A percentile compares a stretch with the other conserved stretches of the same genome.
Evolutionary conservation across 495 filamentous ascomycete species (phyloP).

Genomic region (Penicilliopsis zonata): DNA sequence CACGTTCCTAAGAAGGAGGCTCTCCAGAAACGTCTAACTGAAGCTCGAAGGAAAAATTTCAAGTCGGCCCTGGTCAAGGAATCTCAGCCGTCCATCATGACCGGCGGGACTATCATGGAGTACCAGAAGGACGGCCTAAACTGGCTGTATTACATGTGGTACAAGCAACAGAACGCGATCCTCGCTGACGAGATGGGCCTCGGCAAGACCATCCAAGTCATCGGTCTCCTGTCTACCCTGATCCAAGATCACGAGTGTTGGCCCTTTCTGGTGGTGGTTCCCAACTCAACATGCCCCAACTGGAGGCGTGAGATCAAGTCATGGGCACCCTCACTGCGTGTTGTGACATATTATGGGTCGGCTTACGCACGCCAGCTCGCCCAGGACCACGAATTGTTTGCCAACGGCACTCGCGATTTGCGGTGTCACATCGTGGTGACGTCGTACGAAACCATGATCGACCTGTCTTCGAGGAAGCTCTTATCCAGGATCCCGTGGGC

Average conservation of each 20-base stretch:
- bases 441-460: slow-evolving; percentile 78
- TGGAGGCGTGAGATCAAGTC: slow-evolving; percentile 95
- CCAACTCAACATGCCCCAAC: slow-evolving; percentile 89
- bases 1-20: slow-evolving; percentile 35
- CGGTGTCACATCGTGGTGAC: slow-evolving; percentile 88
- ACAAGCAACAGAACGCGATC: slow-evolving; percentile 71
- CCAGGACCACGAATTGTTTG: slow-evolving; percentile 73
- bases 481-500: slow-evolving; percentile 68
- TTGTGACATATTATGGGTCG: slow-evolving; percentile 84
- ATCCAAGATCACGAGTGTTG: slow-evolving; percentile 69
- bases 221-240: slow-evolving; percentile 69
- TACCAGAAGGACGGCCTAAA: slow-evolving; percentile 94
- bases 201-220: slow-evolving; percentile 94
- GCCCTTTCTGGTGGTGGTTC: slow-evolving; percentile 88
- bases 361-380: slow-evolving; percentile 56
- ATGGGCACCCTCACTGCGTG: slow-evolving; percentile 78
- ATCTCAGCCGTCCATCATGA: slow-evolving; percentile 60
- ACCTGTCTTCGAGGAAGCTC: slow-evolving; percentile 47
- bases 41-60: slow-evolving; percentile 54
- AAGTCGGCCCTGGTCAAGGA: slow-evolving; percentile 49
- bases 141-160: slow-evolving; percentile 93
- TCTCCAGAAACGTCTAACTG: slow-evolving; percentile 48
- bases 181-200: slow-evolving; percentile 98
- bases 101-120: slow-evolving; percentile 73
- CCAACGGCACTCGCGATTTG: slow-evolving; percentile 44